Percentiles rank a stretch among this genome's conserved stretches.
Evolutionary conservation across 2,329 filamentous ascomycete genomes (phyloP).

Genomic region (Colletotrichum sp.): DNA sequence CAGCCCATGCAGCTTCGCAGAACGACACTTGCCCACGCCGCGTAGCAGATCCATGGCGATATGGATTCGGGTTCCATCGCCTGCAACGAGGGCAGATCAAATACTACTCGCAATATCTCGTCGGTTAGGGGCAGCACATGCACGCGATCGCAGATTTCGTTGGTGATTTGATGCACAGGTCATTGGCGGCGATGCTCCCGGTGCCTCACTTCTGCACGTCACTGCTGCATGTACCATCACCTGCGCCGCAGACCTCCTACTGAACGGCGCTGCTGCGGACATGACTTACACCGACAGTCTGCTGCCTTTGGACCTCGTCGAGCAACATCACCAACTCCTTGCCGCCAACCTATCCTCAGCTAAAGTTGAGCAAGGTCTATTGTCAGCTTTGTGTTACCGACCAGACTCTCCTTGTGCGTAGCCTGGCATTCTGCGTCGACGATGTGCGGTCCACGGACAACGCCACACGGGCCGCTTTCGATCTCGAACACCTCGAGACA

Average conservation of each 20-base stretch:
- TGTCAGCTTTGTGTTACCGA: background rate
- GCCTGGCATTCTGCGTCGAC: no score
- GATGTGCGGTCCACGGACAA: no score
- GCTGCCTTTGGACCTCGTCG: background rate
- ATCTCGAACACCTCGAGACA: no score
- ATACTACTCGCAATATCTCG: background rate
- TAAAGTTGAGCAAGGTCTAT: background rate
- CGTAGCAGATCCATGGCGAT: background rate
- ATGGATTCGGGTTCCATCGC: background rate
- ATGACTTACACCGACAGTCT: background rate
- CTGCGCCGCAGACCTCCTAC: background rate
- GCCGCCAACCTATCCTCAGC: background rate
- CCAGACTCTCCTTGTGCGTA: background rate
- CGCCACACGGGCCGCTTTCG: no score
- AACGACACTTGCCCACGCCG: background rate
- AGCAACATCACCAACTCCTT: background rate
- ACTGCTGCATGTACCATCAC: background rate
- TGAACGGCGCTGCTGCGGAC: background rate
- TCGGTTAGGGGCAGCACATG: background rate
- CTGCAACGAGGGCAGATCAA: background rate
- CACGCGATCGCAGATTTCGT: background rate
- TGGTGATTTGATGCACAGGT: background rate
- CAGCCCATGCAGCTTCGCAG: background rate
- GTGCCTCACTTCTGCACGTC: background rate
- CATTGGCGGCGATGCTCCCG: background rate